These are phyloP conservation scores for Jimgerdemannia lactiflua DNA, from an alignment of 192 early-diverging fungal species.

Conservation along the genomic window DNA sequence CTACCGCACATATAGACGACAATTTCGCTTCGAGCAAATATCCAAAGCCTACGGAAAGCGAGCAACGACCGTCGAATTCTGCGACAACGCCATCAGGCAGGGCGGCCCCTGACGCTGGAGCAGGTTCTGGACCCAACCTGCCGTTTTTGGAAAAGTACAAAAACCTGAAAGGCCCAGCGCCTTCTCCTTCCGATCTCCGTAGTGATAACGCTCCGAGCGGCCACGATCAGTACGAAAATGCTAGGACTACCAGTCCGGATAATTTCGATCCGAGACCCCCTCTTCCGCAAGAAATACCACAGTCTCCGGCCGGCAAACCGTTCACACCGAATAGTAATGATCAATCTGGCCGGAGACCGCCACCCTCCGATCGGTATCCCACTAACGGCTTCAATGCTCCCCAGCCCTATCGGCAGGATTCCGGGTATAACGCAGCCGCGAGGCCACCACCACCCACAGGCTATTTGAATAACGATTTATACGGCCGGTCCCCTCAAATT, in stretches of 20 bases:
- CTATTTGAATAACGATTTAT: not conserved
- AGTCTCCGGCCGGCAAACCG: not conserved
- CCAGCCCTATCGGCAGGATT: too few species aligned
- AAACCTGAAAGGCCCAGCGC: not conserved
- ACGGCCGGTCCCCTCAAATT: not conserved
- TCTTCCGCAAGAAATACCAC: not conserved
- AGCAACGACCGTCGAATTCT: not conserved
- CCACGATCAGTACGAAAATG: not conserved
- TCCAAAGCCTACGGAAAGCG: not conserved
- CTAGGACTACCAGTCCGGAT: not conserved
- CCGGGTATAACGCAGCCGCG: not conserved
- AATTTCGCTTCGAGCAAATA: not conserved
- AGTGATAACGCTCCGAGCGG: not conserved
- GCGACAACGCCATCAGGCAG: not conserved
- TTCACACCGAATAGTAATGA: not conserved
- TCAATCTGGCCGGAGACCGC: not conserved
- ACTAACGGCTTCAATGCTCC: not conserved
- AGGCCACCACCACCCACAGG: not conserved
- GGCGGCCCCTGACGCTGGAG: too few species aligned
- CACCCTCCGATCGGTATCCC: not conserved
- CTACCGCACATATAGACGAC: not conserved
- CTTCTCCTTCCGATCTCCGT: not conserved
- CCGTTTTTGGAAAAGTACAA: not conserved
- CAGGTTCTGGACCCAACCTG: not conserved
- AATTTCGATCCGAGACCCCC: not conserved